phyloP scores from a whole-genome alignment of 805 yeast species.

The Ascoidea asiatica region DNA sequence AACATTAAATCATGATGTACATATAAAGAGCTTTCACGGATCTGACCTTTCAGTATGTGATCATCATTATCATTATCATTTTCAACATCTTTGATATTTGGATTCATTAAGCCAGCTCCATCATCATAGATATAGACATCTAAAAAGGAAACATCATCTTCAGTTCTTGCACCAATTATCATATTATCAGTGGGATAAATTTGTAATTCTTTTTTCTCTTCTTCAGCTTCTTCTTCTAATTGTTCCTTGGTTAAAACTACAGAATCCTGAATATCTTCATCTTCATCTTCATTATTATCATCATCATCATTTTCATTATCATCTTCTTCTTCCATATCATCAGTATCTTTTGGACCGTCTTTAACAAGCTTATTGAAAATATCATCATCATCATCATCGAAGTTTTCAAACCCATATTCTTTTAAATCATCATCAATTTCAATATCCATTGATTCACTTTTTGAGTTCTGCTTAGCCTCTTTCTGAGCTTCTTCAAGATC shows the following conservation, averaged over 20 bases:
- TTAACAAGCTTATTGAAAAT: conserved; percentile 12
- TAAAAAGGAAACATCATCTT: conserved; percentile 83
- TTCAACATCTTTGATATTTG: conserved; percentile 40
- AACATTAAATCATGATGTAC: conserved; percentile 96
- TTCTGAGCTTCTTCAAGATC: conserved; percentile 38
- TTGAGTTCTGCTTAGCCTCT: conserved; percentile 15
- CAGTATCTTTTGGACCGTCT: conserved; percentile 26
- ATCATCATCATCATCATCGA: conserved; percentile 54
- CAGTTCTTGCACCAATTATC: conserved; percentile 86
- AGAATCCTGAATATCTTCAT: conserved; percentile 49
- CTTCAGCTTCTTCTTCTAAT: conserved; percentile 36
- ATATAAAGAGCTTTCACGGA: conserved; percentile 65
- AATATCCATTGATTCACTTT: conserved; percentile 17
- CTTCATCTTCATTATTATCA: conserved; percentile 23
- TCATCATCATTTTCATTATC: conserved; percentile 15
- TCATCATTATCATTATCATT: background rate
- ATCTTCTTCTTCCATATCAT: conserved; percentile 5
- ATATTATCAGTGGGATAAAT: conserved; percentile 83
- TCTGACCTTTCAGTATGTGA: conserved; percentile 32
- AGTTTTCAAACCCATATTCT: conserved; percentile 77
- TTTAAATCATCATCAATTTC: conserved; percentile 75
- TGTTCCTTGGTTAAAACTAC: conserved; percentile 35
- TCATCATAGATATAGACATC: conserved; percentile 94
- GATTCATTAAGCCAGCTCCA: conserved; percentile 64
- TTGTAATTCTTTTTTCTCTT: conserved; percentile 75